Base-by-base conservation (phyloP, 257 asterid species). In the Cordia subcordata region DNA sequence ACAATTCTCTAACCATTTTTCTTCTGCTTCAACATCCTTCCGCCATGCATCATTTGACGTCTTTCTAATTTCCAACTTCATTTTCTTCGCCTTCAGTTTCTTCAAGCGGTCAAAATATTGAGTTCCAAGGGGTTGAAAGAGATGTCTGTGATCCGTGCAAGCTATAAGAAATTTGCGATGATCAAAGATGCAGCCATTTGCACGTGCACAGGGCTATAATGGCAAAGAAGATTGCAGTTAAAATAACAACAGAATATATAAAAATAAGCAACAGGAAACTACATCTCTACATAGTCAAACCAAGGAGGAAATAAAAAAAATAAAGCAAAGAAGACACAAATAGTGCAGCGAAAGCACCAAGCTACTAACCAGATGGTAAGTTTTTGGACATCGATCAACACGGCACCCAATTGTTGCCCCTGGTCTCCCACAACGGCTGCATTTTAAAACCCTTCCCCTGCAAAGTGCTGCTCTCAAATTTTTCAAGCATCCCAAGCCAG, bases 401-500 rank as follows among this genome's bases (percentile, higher is more conserved):
- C 99, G 97, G 68, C 99, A 93, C 39, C 99, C 99, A 74, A 87
- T 89, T 55, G 99, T 93, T 70, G 99, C 99, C 65, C 99, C 99
- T 58, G 96, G 89, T 80, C 92, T 89, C 77, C 86, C 82, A 69
- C 99, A 93, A 46, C 96, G 96, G 65, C 81, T 90, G 81, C 99
- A 93, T 71, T 93, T 93, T 75, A 89, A 77, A 61, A 76, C 86
- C 74, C 92, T 85, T 78, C 99, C 99, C 64, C 99, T 73, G 77
- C 85, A 89, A 62, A 93, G 96, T 33, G 99, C 99, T 75, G 99
- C 97, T 80, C 95, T 83, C 46, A 93, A 78, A 81, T 89, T 93
- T 82, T 93, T 93, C 79, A 93, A 72, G 88, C 97, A 79, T 72
- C 99, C 99, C 75, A 93, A 72, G 53, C 99, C 97, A 74, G 99